phyloP scores from a whole-genome alignment of 2,329 filamentous ascomycete species.

The Diaporthe eres region DNA sequence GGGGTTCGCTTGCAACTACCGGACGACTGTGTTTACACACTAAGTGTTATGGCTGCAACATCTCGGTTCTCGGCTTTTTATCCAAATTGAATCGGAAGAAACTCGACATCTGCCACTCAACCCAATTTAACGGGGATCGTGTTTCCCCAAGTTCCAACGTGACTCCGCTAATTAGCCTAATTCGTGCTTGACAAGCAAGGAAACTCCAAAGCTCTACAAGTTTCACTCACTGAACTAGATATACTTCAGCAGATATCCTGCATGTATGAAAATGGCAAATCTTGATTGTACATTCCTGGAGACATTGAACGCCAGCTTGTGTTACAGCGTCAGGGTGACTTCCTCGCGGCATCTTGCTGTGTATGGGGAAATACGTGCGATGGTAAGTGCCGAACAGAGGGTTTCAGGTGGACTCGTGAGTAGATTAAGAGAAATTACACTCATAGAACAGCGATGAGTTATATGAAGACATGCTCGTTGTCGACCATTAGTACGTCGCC shows the following conservation, averaged over 20 bases:
- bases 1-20: neutral
- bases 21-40: neutral
- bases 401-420: neutral
- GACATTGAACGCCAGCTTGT: neutral
- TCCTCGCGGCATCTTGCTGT: neutral
- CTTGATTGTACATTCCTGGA: neutral
- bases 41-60: neutral
- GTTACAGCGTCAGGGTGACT: no score
- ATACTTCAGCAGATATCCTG: neutral
- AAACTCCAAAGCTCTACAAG: no score
- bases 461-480: neutral
- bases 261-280: neutral
- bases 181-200: neutral
- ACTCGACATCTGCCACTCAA: no score
- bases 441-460: rapidly evolving
- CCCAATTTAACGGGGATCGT: neutral
- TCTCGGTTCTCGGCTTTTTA: neutral
- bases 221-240: neutral
- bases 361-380: neutral
- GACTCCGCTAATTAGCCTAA: neutral
- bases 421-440: neutral
- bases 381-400: neutral
- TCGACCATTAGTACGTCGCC: neutral
- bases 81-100: neutral
- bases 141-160: neutral